Evolutionary conservation across 257 asterid species (phyloP), one percentile per base, ranked within the genome.

Genomic region (Solanum etuberosum): DNA sequence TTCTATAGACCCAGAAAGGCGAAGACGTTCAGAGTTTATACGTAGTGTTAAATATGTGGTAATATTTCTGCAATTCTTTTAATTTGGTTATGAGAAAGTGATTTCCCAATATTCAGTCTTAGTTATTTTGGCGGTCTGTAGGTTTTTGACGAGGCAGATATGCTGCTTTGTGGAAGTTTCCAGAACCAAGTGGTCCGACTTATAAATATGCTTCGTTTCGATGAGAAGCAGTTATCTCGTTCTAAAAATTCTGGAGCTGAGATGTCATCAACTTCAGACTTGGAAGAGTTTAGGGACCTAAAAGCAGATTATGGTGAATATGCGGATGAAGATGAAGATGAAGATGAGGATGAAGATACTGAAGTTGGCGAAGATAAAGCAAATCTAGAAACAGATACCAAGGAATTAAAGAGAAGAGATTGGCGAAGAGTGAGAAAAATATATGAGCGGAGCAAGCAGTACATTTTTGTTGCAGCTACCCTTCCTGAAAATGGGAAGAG

Each of bases 81-180:
- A 15, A 77, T 42, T 46, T 46, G 6, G 51, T 80, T 61, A 25
- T 46, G 85, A 46, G 42, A 80, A 80, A 80, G 67, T 27, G 85
- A 82, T 57, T 85, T 76, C 40, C 63, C 48, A 59, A 74, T 40
- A 87, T 40, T 89, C 70, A 87, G 37, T 78, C 72, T 23, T 85
- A 59, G 10, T 80, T 51, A 9, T 71, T 34, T 31, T 85, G 87
- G 71, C 27, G 67, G 86, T 74, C 84, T 9, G 46, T 89, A 97
- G 99, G 98, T 97, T 88, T 95, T 97, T 91, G 99, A 97, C 85
- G 99, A 97, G 93, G 99, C 98, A 67, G 99, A 95, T 93, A 89
- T 95, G 93, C 93, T 97, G 54, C 98, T 97, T 46, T 94, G 98
- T 88, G 98, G 99, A 86, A 93, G 99, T 89, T 97, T 95, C 78